These are phyloP conservation scores for Termitomyces sp. DNA, from an alignment of 768 basidiomycete genomes.

Conservation along the genomic window DNA sequence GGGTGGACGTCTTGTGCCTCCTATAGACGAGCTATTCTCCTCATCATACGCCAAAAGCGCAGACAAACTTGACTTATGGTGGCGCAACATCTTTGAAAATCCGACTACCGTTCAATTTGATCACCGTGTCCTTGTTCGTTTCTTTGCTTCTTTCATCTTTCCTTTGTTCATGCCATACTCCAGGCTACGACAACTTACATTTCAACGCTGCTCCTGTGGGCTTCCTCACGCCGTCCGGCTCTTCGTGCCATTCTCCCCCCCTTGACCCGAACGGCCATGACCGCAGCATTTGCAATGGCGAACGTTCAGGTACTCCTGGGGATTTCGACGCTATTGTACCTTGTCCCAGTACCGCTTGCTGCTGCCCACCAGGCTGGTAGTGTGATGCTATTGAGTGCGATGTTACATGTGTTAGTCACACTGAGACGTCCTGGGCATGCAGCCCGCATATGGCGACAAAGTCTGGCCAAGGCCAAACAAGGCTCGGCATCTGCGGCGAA, in stretches of 20 bases:
- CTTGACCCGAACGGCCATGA: slow-evolving; percentile 42
- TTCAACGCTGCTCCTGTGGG: slow-evolving; percentile 57
- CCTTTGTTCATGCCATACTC: neutral
- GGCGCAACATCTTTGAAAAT: slow-evolving; percentile 96
- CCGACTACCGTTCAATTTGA: slow-evolving; percentile 97
- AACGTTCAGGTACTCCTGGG: slow-evolving; percentile 73
- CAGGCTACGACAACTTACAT: slow-evolving; percentile 86
- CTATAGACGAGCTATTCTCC: slow-evolving; percentile 76
- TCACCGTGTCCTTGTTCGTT: slow-evolving; percentile 82
- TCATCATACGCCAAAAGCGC: slow-evolving; percentile 61
- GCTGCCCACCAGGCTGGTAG: slow-evolving; percentile 96
- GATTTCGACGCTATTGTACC: slow-evolving; percentile 76
- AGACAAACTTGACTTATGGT: slow-evolving; percentile 80
- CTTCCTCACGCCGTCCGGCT: slow-evolving; percentile 46
- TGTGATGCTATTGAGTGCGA: slow-evolving; percentile 76
- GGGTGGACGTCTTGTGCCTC: slow-evolving; percentile 85
- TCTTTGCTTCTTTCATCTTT: neutral
- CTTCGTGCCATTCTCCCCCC: slow-evolving; percentile 65
- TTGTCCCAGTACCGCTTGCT: slow-evolving; percentile 90
- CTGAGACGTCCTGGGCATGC: slow-evolving; percentile 65
- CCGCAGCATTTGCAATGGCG: slow-evolving; percentile 68
- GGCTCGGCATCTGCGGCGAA: neutral
- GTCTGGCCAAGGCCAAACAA: neutral
- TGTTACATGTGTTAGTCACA: slow-evolving; percentile 70
- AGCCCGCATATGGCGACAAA: slow-evolving; percentile 54